Conservation (phyloP, 805 yeast genomes). For the Komagataella kurtzmanii region DNA sequence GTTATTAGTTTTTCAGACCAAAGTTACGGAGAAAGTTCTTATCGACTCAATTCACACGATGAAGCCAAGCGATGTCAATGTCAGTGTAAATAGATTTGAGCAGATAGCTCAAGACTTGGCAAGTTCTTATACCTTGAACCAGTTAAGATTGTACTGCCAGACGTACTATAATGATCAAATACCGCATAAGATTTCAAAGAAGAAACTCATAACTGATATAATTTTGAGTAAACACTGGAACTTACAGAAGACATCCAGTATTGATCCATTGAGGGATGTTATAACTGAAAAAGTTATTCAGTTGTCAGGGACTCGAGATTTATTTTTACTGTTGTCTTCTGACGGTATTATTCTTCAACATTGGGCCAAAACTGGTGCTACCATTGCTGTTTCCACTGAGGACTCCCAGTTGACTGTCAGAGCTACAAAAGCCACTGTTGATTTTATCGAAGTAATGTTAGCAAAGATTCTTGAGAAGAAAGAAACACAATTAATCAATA, state of each 20-base stretch:
- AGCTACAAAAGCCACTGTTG: constrained; percentile 14
- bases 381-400: constrained; percentile 13
- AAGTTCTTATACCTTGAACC: constrained; percentile 10
- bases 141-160: constrained; percentile 10
- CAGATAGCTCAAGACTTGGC: constrained; percentile 9
- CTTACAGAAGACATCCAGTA: constrained; percentile 3
- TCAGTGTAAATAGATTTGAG: constrained; percentile 11
- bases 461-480: constrained; percentile 15
- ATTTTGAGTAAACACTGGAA: constrained; percentile 13
- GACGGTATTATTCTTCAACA: constrained; percentile 17
- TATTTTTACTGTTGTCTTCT: constrained; percentile 17
- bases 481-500: constrained; percentile 8
- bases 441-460: constrained; percentile 20
- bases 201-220: constrained; percentile 9
- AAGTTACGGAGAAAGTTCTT: constrained; percentile 11
- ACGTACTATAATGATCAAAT: constrained; percentile 3
- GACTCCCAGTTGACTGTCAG: constrained; percentile 13
- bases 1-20: constrained; percentile 15
- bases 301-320: constrained; percentile 14
- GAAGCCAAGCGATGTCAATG: constrained; percentile 9
- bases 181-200: constrained; percentile 5
- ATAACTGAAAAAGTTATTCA: constrained; percentile 11
- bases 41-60: constrained; percentile 13
- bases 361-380: constrained; percentile 23
- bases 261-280: constrained; percentile 7